These are phyloP conservation scores for Cichorium intybus DNA, from an alignment of 140 eudicot genomes.

Conservation along the genomic window DNA sequence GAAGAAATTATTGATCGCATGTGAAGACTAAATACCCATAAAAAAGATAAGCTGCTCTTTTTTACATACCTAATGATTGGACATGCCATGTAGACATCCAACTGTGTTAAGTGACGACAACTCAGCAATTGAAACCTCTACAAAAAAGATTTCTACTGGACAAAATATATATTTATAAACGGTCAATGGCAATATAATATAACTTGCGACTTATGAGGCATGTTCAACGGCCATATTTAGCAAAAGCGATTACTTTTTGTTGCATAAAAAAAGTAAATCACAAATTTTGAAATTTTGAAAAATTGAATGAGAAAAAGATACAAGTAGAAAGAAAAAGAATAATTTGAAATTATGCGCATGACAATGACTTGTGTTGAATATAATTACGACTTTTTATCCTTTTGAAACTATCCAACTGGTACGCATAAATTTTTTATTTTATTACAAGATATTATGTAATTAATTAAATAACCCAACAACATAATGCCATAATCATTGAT, in stretches of 20 bases:
- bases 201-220: not conserved
- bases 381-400: slow-evolving; percentile 17
- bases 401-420: slow-evolving; percentile 12
- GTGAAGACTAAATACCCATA: too few relatives aligned
- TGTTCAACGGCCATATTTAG: not conserved
- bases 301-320: slow-evolving; percentile 14
- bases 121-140: too few relatives aligned
- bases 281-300: slow-evolving; percentile 2
- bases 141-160: too few relatives aligned
- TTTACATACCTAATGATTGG: too few relatives aligned
- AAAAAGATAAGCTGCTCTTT: too few relatives aligned
- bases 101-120: too few relatives aligned
- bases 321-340: slow-evolving; percentile 6
- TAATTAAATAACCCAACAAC: not conserved
- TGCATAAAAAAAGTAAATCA: not conserved
- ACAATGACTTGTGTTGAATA: slow-evolving; percentile 26
- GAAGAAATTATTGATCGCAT: too few relatives aligned
- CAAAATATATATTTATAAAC: too few relatives aligned
- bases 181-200: too few relatives aligned
- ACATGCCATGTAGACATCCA: too few relatives aligned
- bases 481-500: not conserved
- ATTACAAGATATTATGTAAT: not conserved
- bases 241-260: not conserved
- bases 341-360: slow-evolving; percentile 21
- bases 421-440: slow-evolving; percentile 13